These are phyloP conservation scores for Hymenoscyphus salicellus DNA, from an alignment of 2,329 filamentous ascomycete species.

Conservation along the genomic window DNA sequence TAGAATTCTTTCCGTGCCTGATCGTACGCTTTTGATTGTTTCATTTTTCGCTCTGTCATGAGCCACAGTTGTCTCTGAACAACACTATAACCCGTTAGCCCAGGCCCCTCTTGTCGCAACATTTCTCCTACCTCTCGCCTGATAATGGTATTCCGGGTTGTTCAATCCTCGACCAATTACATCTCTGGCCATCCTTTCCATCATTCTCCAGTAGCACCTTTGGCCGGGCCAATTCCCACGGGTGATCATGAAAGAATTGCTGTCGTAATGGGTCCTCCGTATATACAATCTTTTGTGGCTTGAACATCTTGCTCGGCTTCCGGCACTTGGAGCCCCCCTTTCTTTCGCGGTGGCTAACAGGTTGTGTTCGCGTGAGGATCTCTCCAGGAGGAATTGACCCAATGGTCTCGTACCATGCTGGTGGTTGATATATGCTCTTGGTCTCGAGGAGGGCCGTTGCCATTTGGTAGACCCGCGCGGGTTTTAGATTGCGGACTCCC, in stretches of 20 bases:
- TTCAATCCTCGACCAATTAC: slow-evolving; percentile 74
- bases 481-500: slow-evolving; percentile 37
- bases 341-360: slow-evolving; percentile 44
- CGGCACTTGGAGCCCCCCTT: slow-evolving; percentile 40
- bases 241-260: slow-evolving; percentile 89
- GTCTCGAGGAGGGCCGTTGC: slow-evolving; percentile 45
- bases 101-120: neutral
- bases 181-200: slow-evolving; percentile 72
- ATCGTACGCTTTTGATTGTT: slow-evolving; percentile 75
- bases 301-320: slow-evolving; percentile 74
- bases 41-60: slow-evolving; percentile 63
- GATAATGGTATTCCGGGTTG: slow-evolving; percentile 75
- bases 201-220: slow-evolving; percentile 80
- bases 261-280: slow-evolving; percentile 78
- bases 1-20: slow-evolving; percentile 88
- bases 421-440: slow-evolving; percentile 38
- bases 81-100: slow-evolving; percentile 57
- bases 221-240: slow-evolving; percentile 92
- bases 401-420: slow-evolving; percentile 36
- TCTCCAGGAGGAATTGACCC: slow-evolving; percentile 52
- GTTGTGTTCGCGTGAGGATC: slow-evolving; percentile 52
- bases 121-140: slow-evolving; percentile 69
- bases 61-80: slow-evolving; percentile 89
- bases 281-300: slow-evolving; percentile 73
- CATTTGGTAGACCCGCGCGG: slow-evolving; percentile 48